Base-by-base conservation (phyloP, 257 asterid genomes). In the Avicennia marina region DNA sequence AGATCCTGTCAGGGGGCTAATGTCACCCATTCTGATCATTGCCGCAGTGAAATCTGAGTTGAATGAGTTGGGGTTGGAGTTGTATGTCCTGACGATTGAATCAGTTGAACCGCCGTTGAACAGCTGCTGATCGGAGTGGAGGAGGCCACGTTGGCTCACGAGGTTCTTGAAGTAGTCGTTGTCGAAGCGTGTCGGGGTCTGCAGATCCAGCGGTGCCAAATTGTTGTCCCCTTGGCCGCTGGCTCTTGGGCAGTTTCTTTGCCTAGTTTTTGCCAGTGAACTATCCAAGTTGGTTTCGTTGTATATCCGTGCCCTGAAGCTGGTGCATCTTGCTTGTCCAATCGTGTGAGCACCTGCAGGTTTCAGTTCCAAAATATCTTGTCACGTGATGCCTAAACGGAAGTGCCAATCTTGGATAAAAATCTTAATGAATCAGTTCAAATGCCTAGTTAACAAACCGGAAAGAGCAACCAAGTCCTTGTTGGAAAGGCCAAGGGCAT, bases 241-340 rank as follows among this genome's bases (percentile, higher is more conserved):
- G 13, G 63, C 16, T 34, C 90, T 71, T 0, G 98, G 98, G 72
- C 96, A 91, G 64, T 72, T 80, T 18, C 54, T 42, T 47, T 56
- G 75, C 67, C 90, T 75, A 0, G 78, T 61, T 27, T 31, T 60
- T 2, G 94, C 95, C 0, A 91, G 45, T 3, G 89, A 62, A 5
- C 62, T 0, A 20, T 91, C 94, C 44, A 88, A 1, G 76, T 65
- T 85, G 32, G 81, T 76, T 24, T 88, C 95, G 58, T 85, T 88
- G 86, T 88, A 88, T 31, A 88, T 70, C 1, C 95, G 81, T 1
- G 89, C 78, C 36, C 96, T 72, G 74, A 91, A 91, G 56, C 48
- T 79, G 0, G 94, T 88, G 81, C 98, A 91, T 53, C 95, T 71
- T 32, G 96, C 95, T 50, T 71, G 89, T 24, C 96, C 98, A 6